Percentiles rank a stretch among this genome's conserved stretches.
Evolutionary conservation across 2,329 filamentous ascomycete species (phyloP).

Genomic region (Chaetomium strumarium): DNA sequence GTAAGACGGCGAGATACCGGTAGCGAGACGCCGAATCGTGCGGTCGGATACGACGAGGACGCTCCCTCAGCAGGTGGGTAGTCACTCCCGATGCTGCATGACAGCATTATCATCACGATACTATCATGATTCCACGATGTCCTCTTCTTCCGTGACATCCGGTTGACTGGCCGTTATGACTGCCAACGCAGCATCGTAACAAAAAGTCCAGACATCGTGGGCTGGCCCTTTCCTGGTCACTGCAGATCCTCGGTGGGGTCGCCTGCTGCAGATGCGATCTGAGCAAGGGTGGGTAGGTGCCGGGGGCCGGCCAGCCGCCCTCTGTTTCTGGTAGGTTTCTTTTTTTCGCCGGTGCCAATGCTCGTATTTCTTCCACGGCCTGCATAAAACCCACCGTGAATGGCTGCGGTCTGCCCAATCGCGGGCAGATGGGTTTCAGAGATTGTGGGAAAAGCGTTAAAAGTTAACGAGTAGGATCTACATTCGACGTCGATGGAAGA

Average conservation of each 20-base stretch:
- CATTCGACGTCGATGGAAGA: too few relatives aligned
- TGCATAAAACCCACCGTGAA: not conserved
- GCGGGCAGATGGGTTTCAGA: not conserved
- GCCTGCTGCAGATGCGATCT: conserved; percentile 10
- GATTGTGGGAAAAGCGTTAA: too few relatives aligned
- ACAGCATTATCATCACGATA: not conserved
- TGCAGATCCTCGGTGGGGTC: conserved; percentile 1
- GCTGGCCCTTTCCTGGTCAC: too few relatives aligned
- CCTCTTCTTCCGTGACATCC: not conserved
- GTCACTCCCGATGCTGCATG: too few relatives aligned
- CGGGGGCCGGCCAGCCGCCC: too few relatives aligned
- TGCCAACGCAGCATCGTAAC: conserved; percentile 12
- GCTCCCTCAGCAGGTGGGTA: too few relatives aligned
- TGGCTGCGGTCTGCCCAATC: conserved; percentile 1
- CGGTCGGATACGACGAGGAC: too few relatives aligned
- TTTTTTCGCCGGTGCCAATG: conserved; percentile 2
- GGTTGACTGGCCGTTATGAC: conserved; percentile 2
- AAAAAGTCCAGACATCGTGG: not conserved
- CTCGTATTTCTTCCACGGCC: conserved; percentile 9
- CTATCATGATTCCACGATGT: too few relatives aligned
- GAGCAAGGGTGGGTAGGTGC: not conserved
- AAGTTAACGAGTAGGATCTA: too few relatives aligned
- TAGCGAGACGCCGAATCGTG: not conserved
- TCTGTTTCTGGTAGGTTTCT: conserved; percentile 14
- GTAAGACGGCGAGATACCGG: conserved; percentile 1